Base-by-base conservation (phyloP, 1,139 yeast genomes). In the Candida albicans region DNA sequence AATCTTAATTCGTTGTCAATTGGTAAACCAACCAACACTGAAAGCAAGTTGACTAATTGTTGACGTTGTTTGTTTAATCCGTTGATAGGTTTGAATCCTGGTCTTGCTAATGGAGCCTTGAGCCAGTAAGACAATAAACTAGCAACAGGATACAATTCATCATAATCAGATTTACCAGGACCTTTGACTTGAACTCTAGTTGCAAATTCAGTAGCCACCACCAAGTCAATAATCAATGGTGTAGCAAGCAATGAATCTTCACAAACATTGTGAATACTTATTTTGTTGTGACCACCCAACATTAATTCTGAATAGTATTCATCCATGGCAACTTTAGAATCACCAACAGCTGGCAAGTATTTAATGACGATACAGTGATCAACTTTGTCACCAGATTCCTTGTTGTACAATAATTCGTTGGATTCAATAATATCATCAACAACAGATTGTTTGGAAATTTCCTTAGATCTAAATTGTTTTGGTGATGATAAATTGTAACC, bases 261-360 rank as follows among this genome's bases (percentile, higher is more conserved):
- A 68, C 98, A 91, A 34, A 91, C 96, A 63, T 91, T 91, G 73
- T 90, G 96, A 61, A 91, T 86, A 45, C 95, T 83, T 53, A 91
- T 87, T 65, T 93, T 86, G 74, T 90, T 91, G 73, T 90, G 97
- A 39, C 98, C 98, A 50, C 98, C 98, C 59, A 91, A 79, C 97
- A 91, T 90, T 64, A 91, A 82, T 69, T 91, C 97, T 49, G 95
- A 86, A 73, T 90, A 89, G 71, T 91, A 91, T 73, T 91, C 97
- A 67, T 91, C 98, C 97, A 91, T 91, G 44, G 98, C 98, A 51
- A 91, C 96, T 77, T 91, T 91, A 54, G 95, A 84, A 67, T 91
- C 98, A 39, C 96, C 96, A 44, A 91, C 97, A 8, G 97, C 97
- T 48, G 88, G 87, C 62, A 91, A 73, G 67, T 91, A 90, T 73